A percentile compares a stretch with the other conserved stretches of the same genome.
phyloP scores from a whole-genome alignment of 495 filamentous ascomycete genomes.

The Pyrenopolyporus hunteri region DNA sequence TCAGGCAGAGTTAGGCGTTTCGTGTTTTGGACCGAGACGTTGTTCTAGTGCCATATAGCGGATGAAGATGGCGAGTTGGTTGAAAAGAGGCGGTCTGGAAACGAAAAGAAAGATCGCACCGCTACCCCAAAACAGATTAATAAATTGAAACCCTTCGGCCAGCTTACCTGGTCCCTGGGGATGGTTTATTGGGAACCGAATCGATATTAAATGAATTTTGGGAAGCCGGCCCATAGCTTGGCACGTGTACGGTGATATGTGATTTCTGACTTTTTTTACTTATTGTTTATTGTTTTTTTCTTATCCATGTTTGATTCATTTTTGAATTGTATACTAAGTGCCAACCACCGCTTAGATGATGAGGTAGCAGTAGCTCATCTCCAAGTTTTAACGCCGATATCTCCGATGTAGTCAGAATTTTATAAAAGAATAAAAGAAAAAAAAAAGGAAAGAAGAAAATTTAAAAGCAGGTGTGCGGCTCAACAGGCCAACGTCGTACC shows the following conservation, averaged over 20 bases:
- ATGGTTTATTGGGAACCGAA: no score
- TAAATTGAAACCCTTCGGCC: no score
- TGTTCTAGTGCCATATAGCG: constrained; percentile 2
- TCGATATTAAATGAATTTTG: no score
- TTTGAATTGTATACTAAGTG: no score
- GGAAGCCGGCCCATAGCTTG: no score
- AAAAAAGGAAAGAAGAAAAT: neutral
- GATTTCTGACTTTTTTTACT: no score
- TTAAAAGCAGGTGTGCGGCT: constrained; percentile 23
- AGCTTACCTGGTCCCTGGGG: no score
- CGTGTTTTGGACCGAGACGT: neutral
- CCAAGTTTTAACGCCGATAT: constrained; percentile 1
- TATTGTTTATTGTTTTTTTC: no score
- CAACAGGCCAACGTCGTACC: constrained; percentile 26
- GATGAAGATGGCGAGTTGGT: neutral
- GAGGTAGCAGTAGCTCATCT: neutral
- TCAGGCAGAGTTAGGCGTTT: constrained; percentile 7
- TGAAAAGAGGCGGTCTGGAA: neutral
- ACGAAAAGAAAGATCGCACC: neutral
- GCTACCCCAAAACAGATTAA: neutral
- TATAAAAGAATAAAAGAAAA: neutral
- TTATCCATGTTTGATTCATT: no score
- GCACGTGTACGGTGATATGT: no score
- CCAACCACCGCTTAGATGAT: neutral
- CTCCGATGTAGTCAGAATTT: neutral